Conservation (phyloP, 2,329 filamentous ascomycete genomes). For the Aspergillus persii region DNA sequence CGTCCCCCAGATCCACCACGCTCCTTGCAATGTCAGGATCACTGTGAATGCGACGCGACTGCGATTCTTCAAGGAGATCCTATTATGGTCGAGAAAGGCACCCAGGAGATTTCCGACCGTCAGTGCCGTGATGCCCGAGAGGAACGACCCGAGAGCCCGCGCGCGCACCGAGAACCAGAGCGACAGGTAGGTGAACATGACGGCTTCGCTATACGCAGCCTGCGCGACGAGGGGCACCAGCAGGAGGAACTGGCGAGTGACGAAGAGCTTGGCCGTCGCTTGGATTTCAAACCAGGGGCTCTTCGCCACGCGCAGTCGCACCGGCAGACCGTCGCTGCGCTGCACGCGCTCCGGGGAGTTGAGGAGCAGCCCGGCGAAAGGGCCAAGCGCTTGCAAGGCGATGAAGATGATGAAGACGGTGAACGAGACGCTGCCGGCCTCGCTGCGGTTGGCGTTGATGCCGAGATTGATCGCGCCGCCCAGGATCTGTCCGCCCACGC, state of each 20-base stretch:
- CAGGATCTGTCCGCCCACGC: conserved; percentile 64
- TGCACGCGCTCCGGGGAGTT: conserved; percentile 62
- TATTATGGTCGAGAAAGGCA: conserved; percentile 60
- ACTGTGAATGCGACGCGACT: conserved; percentile 56
- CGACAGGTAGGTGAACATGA: conserved; percentile 67
- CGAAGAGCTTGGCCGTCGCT: conserved; percentile 57
- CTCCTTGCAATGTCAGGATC: conserved; percentile 56
- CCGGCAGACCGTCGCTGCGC: conserved; percentile 62
- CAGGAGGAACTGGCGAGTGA: conserved; percentile 61
- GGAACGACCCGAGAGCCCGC: conserved; percentile 67
- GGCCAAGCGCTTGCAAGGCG: conserved; percentile 63
- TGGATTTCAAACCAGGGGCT: conserved; percentile 60
- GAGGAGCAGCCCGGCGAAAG: conserved; percentile 63
- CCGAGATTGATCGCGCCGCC: conserved; percentile 71
- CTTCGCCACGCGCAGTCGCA: conserved; percentile 58
- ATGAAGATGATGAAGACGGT: conserved; percentile 70
- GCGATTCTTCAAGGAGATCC: conserved; percentile 54
- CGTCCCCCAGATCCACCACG: conserved; percentile 71
- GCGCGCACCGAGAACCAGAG: conserved; percentile 70
- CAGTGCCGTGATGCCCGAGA: conserved; percentile 67
- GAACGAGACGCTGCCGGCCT: conserved; percentile 66
- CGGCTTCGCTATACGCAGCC: conserved; percentile 68
- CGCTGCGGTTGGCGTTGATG: conserved; percentile 57
- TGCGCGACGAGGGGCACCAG: conserved; percentile 68
- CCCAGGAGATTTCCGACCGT: conserved; percentile 65